Conservation (phyloP, 345 rosid species). For the Murraya koenigii region DNA sequence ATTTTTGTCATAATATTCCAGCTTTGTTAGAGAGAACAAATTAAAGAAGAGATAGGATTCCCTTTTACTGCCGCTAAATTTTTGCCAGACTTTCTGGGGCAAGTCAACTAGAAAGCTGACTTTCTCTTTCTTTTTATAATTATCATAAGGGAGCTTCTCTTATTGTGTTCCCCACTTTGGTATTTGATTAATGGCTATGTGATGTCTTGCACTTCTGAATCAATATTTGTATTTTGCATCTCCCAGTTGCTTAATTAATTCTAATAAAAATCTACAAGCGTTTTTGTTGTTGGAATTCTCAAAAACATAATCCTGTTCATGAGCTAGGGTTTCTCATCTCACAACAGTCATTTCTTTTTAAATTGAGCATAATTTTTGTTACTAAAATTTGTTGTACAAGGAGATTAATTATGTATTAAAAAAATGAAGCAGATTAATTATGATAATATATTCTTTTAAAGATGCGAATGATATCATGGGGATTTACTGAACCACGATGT, state of each 20-base stretch:
- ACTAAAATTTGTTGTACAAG: not conserved
- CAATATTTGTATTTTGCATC: not conserved
- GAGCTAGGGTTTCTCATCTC: not conserved
- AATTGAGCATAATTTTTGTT: not conserved
- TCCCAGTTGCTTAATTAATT: not conserved
- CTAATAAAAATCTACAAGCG: not conserved
- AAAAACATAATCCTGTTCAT: not conserved
- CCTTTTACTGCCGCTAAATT: slow-evolving; percentile 39
- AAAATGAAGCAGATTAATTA: not conserved
- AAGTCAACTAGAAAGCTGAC: slow-evolving; percentile 68
- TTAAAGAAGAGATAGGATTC: slow-evolving; percentile 41
- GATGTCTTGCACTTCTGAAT: slow-evolving; percentile 14
- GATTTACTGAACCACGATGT: slow-evolving; percentile 30
- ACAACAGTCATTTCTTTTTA: not conserved
- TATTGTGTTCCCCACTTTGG: slow-evolving; percentile 49
- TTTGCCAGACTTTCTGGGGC: slow-evolving; percentile 57
- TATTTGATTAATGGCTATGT: slow-evolving; percentile 15
- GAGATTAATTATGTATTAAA: not conserved
- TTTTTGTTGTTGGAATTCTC: not conserved
- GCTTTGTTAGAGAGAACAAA: slow-evolving; percentile 13
- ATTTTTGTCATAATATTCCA: slow-evolving; percentile 9
- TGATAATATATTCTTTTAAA: not conserved
- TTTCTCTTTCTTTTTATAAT: slow-evolving; percentile 9
- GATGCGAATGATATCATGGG: not conserved
- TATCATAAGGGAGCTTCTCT: slow-evolving; percentile 6